A percentile compares a stretch with the other conserved stretches of the same genome.
Evolutionary conservation across 2,329 filamentous ascomycete genomes (phyloP).

Genomic region (Talaromyces verruculosus): DNA sequence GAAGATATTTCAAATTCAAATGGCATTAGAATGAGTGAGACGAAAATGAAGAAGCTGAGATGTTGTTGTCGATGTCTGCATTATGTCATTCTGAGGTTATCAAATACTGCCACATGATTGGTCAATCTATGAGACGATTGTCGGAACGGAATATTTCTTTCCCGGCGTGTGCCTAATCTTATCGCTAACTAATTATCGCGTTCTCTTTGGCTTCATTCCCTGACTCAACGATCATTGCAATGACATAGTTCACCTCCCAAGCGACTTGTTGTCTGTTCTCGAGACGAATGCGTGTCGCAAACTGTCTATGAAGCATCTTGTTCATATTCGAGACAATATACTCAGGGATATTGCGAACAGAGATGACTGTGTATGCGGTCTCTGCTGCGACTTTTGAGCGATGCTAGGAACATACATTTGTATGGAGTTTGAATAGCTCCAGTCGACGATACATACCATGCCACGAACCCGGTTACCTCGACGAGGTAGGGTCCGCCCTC

Average conservation of each 20-base stretch:
- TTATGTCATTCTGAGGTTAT: constrained; percentile 18
- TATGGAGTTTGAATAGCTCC: constrained; percentile 18
- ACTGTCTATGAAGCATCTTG: too few species aligned
- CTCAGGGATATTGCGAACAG: neutral
- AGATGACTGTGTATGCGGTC: neutral
- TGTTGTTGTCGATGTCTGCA: constrained; percentile 8
- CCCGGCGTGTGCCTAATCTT: neutral
- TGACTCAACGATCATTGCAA: neutral
- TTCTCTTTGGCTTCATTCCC: neutral
- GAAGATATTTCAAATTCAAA: too few species aligned
- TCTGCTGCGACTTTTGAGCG: neutral
- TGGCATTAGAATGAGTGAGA: neutral
- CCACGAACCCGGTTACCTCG: constrained; percentile 10
- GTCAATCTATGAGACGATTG: neutral
- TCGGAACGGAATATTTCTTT: neutral
- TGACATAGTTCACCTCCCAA: neutral
- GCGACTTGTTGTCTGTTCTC: too few species aligned
- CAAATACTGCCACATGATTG: constrained; percentile 7
- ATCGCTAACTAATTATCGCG: neutral
- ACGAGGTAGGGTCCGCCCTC: constrained; percentile 21
- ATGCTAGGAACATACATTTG: constrained; percentile 9
- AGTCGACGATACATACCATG: constrained; percentile 14
- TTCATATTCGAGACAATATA: neutral
- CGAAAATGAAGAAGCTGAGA: neutral
- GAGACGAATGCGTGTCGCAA: neutral